Base-by-base conservation (phyloP, 176 grass and related monocot genomes). In the Lolium rigidum region DNA sequence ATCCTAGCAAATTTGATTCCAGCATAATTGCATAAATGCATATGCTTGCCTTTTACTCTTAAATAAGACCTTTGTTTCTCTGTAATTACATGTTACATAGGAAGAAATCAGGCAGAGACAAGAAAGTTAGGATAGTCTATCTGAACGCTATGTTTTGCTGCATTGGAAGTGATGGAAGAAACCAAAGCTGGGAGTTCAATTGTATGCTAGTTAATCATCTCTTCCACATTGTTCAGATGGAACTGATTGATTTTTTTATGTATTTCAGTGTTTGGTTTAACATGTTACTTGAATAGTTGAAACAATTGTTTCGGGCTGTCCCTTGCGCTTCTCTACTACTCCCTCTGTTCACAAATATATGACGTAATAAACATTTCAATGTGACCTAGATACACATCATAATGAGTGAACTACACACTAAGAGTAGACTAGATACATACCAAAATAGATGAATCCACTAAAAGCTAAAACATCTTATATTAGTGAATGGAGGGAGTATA, bases 151-250 rank as follows among this genome's bases (percentile, higher is more conserved):
- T 69, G 66, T 41, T 41, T 38, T 69, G 8, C 39, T 39, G 66
- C 66, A 69, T 41, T 69, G 66, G 66, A 20, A 20, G 35, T 20
- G 35, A 68, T 38, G 65, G 65, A 68, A 68, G 65, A 68, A 68
- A 15, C 31, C 31, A 39, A 68, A 68, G 31, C 65, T 68, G 31
- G 31, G 38, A 68, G 0, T 9, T 18, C 31, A 68, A 39, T 68
- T 69, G 66, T 20, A 69, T 69, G 31, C 17, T 68, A 68, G 65
- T 68, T 69, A 4, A 69, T 10, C 66, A 41, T 20, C 35, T 39
- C 65, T 7, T 69, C 35, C 35, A 39, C 66, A 69, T 67, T 69
- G 10, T 20, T 39, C 66, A 38, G 16, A 69, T 41, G 16, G 35
- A 69, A 69, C 66, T 35, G 15, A 4, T 69, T 69, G 65, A 9